These are phyloP conservation scores for Aspergillus sp. DNA, from an alignment of 2,329 filamentous ascomycete genomes.

Conservation along the genomic window DNA sequence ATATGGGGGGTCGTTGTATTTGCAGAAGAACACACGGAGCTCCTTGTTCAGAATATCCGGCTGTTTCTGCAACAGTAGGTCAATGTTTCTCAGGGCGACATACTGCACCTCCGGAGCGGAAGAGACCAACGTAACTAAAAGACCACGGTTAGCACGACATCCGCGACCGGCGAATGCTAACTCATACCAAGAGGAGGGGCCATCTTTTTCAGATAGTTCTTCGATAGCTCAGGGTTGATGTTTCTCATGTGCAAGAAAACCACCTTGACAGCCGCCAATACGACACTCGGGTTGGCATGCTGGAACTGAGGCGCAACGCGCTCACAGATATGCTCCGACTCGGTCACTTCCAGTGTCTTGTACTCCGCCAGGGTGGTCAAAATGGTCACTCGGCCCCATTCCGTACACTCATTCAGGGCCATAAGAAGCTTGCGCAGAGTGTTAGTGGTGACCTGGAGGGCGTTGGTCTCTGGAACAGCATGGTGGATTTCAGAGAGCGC, in stretches of 20 bases:
- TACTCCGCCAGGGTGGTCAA: conserved; percentile 87
- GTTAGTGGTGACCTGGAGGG: conserved; percentile 74
- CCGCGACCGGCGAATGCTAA: not conserved
- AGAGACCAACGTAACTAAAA: conserved; percentile 83
- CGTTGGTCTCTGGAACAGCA: conserved; percentile 83
- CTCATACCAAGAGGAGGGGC: conserved; percentile 80
- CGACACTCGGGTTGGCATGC: conserved; percentile 95
- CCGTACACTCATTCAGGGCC: conserved; percentile 95
- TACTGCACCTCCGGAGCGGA: conserved; percentile 97
- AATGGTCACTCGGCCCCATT: conserved; percentile 96
- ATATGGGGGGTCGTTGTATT: conserved; percentile 98
- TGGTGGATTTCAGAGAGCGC: conserved; percentile 90
- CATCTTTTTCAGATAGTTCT: conserved; percentile 97
- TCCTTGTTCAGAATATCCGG: conserved; percentile 97
- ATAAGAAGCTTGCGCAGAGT: conserved; percentile 94
- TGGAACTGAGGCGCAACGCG: conserved; percentile 95
- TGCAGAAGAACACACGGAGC: conserved; percentile 98
- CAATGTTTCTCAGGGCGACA: conserved; percentile 92
- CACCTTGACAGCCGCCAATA: conserved; percentile 94
- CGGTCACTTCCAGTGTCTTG: conserved; percentile 80
- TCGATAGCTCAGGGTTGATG: conserved; percentile 72
- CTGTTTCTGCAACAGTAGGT: conserved; percentile 90
- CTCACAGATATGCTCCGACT: conserved; percentile 97
- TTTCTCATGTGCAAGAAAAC: conserved; percentile 95
- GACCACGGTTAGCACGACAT: conserved; percentile 22